These are phyloP conservation scores for Geum urbanum DNA, from an alignment of 306 rosid species.

Conservation along the genomic window DNA sequence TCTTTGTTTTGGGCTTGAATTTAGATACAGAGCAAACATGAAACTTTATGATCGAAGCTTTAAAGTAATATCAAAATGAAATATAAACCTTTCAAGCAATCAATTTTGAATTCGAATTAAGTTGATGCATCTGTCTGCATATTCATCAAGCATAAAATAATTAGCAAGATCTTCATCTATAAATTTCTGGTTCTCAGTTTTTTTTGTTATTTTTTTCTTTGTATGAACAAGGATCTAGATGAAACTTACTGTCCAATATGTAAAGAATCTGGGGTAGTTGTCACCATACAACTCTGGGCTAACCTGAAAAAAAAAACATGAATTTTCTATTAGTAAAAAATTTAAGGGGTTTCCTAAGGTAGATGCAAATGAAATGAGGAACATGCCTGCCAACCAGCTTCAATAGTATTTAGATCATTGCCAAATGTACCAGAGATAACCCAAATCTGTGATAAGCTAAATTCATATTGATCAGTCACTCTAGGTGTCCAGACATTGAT, in stretches of 20 bases:
- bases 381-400: constrained; percentile 99
- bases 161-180: background rate
- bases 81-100: too few relatives aligned
- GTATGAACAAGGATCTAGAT: background rate
- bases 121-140: constrained; percentile 91
- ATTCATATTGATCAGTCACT: constrained; percentile 72
- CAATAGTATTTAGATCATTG: constrained; percentile 83
- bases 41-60: too few relatives aligned
- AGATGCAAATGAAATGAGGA: background rate
- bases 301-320: constrained; percentile 38
- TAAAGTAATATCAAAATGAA: too few relatives aligned
- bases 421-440: constrained; percentile 93
- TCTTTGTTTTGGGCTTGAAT: too few relatives aligned
- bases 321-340: background rate
- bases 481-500: constrained; percentile 87
- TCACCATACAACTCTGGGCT: constrained; percentile 98
- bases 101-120: too few relatives aligned
- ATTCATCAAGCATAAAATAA: constrained; percentile 6
- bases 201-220: background rate
- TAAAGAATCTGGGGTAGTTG: constrained; percentile 88
- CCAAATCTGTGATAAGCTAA: constrained; percentile 97
- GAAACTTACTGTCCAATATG: constrained; percentile 94
- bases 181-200: background rate
- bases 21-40: too few relatives aligned
- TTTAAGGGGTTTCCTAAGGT: background rate